Percentiles rank a stretch among this genome's conserved stretches.
Conservation (phyloP, 306 rosid genomes). For the Cyamopsis tetragonoloba region DNA sequence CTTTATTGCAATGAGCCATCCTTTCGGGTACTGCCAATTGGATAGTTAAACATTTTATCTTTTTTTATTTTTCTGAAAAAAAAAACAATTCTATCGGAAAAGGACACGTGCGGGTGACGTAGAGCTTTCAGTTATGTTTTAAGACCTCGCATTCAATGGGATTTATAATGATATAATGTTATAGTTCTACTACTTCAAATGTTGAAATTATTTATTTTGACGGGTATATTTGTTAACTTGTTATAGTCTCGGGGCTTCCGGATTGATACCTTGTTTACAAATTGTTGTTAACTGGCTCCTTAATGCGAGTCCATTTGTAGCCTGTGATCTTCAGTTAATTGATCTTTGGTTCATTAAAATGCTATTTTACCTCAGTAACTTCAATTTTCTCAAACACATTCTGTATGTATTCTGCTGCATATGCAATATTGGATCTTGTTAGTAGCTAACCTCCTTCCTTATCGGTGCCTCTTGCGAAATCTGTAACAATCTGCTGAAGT, state of each 20-base stretch:
- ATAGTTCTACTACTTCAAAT: not conserved
- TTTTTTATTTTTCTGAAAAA: too few relatives aligned
- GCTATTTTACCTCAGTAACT: not conserved
- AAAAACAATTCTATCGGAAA: too few relatives aligned
- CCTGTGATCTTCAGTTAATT: not conserved
- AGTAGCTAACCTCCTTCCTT: too few relatives aligned
- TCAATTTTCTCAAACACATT: not conserved
- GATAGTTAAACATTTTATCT: not conserved
- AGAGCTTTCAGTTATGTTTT: not conserved
- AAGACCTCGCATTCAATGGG: not conserved
- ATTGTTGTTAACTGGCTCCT: not conserved
- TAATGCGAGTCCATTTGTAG: not conserved
- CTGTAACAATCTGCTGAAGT: not conserved
- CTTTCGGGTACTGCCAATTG: not conserved
- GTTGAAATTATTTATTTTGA: not conserved
- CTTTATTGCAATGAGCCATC: not conserved
- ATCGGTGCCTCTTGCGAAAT: not conserved
- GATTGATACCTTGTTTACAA: not conserved
- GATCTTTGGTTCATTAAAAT: not conserved
- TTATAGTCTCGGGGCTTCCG: not conserved
- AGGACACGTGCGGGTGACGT: not conserved
- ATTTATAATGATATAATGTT: not conserved
- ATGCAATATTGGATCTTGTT: too few relatives aligned
- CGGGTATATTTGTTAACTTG: not conserved
- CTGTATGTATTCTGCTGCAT: not conserved